Evolutionary conservation across 2,329 filamentous ascomycete genomes (phyloP).

Genomic region (Fusarium nurragi): DNA sequence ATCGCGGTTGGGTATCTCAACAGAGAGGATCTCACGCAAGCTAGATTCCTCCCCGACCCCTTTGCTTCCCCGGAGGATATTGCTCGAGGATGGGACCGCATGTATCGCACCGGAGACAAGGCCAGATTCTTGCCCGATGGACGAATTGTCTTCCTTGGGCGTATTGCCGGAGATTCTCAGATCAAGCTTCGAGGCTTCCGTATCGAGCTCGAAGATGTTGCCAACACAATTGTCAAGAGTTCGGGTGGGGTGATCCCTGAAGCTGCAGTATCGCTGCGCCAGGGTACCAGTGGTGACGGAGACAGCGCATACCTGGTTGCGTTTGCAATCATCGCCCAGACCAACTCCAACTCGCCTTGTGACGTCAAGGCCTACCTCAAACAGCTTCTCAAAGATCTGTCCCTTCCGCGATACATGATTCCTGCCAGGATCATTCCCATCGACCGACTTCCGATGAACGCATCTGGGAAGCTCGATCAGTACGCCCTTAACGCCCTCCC

Average conservation of each 20-base stretch:
- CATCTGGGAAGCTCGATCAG: conserved; percentile 7
- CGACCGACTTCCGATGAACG: not conserved
- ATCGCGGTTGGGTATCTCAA: conserved; percentile 1
- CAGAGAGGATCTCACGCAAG: not conserved
- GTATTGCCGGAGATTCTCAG: not conserved
- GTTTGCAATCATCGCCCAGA: not conserved
- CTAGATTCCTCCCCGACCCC: not conserved
- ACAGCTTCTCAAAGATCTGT: not conserved
- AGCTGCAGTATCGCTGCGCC: not conserved
- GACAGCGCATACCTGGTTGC: conserved; percentile 1
- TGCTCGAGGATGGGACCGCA: not conserved
- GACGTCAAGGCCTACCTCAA: not conserved
- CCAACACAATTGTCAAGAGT: conserved; percentile 2
- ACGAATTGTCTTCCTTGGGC: not conserved
- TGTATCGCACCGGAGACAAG: conserved; percentile 9
- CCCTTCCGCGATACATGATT: not conserved
- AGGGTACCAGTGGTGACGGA: not conserved
- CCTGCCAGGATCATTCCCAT: not conserved
- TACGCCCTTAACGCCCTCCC: not conserved
- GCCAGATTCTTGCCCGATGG: not conserved
- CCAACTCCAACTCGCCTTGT: not conserved
- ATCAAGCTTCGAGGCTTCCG: conserved; percentile 12
- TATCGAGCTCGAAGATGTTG: conserved; percentile 6
- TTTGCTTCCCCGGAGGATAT: not conserved
- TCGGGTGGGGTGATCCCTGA: not conserved